These are phyloP conservation scores for Chaetothyriales sp. DNA, from an alignment of 2,329 filamentous ascomycete species.

Conservation along the genomic window DNA sequence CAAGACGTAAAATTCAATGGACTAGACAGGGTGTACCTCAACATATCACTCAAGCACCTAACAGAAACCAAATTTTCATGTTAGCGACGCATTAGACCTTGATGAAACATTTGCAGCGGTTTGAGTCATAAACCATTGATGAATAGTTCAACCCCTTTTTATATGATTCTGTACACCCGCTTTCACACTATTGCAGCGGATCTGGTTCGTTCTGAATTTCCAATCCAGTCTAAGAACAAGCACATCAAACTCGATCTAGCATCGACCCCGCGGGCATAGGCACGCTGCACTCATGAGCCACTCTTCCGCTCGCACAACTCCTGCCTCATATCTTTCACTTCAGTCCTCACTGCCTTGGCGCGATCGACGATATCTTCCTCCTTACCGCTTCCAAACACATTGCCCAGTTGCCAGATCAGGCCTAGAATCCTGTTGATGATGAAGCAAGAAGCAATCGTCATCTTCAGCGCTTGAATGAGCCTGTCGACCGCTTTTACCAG, in stretches of 20 bases:
- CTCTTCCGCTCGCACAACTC: background rate
- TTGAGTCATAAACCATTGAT: no score
- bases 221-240: no score
- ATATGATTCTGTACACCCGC: no score
- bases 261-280: no score
- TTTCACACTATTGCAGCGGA: no score
- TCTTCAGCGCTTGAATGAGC: background rate
- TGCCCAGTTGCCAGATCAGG: background rate
- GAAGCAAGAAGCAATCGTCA: background rate
- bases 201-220: no score
- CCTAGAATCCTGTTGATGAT: background rate
- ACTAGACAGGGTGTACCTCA: background rate
- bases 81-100: background rate
- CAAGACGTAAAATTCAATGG: slow-evolving; percentile 54
- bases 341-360: background rate
- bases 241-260: no score
- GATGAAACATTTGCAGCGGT: no score
- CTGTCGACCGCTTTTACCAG: background rate
- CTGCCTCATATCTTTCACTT: background rate
- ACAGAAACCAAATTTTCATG: background rate
- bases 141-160: no score
- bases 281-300: background rate
- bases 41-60: background rate
- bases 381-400: background rate
- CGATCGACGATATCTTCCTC: background rate